A percentile compares a stretch with the other conserved stretches of the same genome.
Conservation (phyloP, 495 filamentous ascomycete genomes). For the Alectoria sarmentosa region DNA sequence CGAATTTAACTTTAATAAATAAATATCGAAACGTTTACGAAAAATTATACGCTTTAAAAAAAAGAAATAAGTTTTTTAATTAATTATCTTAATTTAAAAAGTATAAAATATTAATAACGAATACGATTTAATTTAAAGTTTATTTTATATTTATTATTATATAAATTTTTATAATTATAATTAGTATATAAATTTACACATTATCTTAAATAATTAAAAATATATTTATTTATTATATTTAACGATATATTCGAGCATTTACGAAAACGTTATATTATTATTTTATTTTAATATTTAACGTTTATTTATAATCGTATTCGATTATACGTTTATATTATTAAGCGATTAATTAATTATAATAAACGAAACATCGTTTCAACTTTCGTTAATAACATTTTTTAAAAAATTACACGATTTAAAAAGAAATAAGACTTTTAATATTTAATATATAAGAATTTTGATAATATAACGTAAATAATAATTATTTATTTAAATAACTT, state of each 20-base stretch:
- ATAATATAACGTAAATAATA: too few relatives aligned
- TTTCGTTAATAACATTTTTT: not conserved
- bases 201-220: not conserved
- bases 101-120: not conserved
- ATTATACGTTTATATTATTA: not conserved
- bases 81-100: not conserved
- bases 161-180: not conserved
- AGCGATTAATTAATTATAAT: not conserved
- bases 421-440: too few relatives aligned
- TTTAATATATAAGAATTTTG: too few relatives aligned
- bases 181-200: not conserved
- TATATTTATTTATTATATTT: not conserved
- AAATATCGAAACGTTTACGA: too few relatives aligned
- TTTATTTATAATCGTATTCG: not conserved
- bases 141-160: not conserved
- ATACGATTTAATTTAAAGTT: not conserved
- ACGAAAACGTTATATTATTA: too few relatives aligned
- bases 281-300: too few relatives aligned
- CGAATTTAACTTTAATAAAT: not conserved
- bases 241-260: not conserved
- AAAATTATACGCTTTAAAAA: too few relatives aligned
- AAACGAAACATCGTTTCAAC: not conserved
- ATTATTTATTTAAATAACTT: too few relatives aligned
- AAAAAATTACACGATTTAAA: not conserved
- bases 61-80: not conserved